Evolutionary conservation across 768 basidiomycete genomes (phyloP), one percentile per base, ranked within the genome.

Genomic region (Clavaria fumosa): DNA sequence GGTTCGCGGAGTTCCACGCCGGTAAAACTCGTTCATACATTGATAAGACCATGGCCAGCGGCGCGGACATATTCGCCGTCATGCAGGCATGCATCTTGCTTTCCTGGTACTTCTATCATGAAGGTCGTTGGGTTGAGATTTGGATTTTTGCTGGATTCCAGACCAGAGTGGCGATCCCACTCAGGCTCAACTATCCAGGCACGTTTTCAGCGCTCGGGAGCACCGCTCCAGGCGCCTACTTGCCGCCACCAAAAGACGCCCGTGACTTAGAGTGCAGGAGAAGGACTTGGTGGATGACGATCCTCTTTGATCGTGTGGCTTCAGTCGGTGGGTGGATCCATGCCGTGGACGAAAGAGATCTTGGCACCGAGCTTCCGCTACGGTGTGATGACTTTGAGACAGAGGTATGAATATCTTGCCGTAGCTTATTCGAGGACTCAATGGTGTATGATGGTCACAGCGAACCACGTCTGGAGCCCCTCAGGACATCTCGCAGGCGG

Each of bases 71-170:
- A 39, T 85, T 89, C 53, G 70, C 71, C 4, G 83, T 88, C 6
- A 71, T 88, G 69, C 83, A 88, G 52, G 85, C 85, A 4, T 85
- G 84, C 49, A 78, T 79, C 43, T 60, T 89, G 17, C 69, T 89
- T 12, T 82, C 81, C 2, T 89, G 85, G 85, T 88, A 84, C 56
- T 86, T 88, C 46, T 89, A 86, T 50, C 78, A 84, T 40, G 85
- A 88, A 56, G 84, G 85, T 2, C 68, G 83, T 38, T 72, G 85
- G 85, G 84, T 88, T 6, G 85, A 89, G 56, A 78, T 88, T 3
- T 88, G 85, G 85, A 80, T 86, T 27, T 85, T 85, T 56, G 82
- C 85, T 14, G 81, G 72, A 9, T 86, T 86, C 49, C 80, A 85
- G 51, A 82, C 77, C 11, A 69, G 84, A 21, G 80, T 82, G 14